Percentiles rank a stretch among this genome's conserved stretches.
These are phyloP conservation scores for Ophiocordyceps camponoti-floridani DNA, from an alignment of 2,329 filamentous ascomycete genomes.

Conservation along the genomic window DNA sequence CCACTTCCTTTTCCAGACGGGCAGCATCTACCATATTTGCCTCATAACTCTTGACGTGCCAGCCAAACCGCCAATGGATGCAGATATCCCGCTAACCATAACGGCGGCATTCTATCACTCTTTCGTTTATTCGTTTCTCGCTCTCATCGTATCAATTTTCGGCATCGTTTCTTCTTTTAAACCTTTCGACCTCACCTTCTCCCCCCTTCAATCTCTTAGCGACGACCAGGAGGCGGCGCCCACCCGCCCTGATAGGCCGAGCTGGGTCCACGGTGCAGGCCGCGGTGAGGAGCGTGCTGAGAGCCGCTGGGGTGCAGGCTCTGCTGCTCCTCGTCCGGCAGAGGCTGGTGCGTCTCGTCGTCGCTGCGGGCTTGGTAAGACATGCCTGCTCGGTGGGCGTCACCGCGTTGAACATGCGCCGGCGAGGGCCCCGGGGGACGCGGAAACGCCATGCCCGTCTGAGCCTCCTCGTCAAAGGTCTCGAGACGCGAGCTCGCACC, in stretches of 20 bases:
- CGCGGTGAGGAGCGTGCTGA: slow-evolving; percentile 1
- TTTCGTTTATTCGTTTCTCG: background rate
- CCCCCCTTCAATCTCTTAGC: background rate
- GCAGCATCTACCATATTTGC: no score
- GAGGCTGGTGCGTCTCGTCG: background rate
- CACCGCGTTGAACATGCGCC: background rate
- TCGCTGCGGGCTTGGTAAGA: background rate
- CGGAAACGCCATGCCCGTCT: slow-evolving; percentile 14
- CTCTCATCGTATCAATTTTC: no score
- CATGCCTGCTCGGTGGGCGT: background rate
- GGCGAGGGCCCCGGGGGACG: slow-evolving; percentile 6
- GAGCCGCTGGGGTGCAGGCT: slow-evolving; percentile 4
- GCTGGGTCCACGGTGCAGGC: slow-evolving; percentile 3
- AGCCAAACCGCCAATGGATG: background rate
- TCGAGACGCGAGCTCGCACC: slow-evolving; percentile 13
- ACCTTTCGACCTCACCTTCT: background rate
- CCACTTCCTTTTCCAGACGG: background rate
- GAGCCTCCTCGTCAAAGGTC: slow-evolving; percentile 25
- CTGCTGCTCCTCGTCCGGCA: slow-evolving; percentile 5
- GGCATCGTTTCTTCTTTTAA: background rate
- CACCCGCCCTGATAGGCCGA: slow-evolving; percentile 1
- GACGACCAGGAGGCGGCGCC: slow-evolving; percentile 3
- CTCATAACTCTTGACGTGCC: background rate
- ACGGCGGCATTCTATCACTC: no score
- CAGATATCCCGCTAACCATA: no score